Conservation (phyloP, 768 basidiomycete genomes). For the Termitomyces sp. region DNA sequence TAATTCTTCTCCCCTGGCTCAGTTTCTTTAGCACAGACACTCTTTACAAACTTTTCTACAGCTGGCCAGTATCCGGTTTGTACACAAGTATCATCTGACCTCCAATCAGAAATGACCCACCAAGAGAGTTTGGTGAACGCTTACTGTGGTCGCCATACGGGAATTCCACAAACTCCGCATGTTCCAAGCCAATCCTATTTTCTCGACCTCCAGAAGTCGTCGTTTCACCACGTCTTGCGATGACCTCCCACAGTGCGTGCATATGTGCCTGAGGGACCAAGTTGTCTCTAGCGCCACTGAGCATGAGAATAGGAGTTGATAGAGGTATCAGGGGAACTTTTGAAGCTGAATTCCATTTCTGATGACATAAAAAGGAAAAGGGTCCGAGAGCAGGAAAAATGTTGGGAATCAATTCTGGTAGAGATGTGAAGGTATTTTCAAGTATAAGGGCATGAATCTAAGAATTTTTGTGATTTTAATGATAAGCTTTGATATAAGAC, state of each 20-base stretch:
- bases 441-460: constrained; percentile 78
- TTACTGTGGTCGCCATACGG: constrained; percentile 50
- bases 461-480: background rate
- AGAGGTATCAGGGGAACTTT: constrained; percentile 50
- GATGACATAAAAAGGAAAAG: constrained; percentile 13
- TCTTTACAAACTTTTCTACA: constrained; percentile 43
- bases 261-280: constrained; percentile 76
- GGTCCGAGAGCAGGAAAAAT: constrained; percentile 34
- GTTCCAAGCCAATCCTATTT: constrained; percentile 44
- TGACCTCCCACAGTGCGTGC: constrained; percentile 63
- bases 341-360: constrained; percentile 11
- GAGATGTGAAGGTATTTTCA: constrained; percentile 91
- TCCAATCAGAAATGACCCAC: background rate
- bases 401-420: constrained; percentile 36
- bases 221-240: constrained; percentile 48
- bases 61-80: constrained; percentile 51
- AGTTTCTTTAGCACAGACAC: background rate
- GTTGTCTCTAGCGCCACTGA: constrained; percentile 70
- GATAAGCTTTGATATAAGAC: background rate
- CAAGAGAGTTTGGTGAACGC: constrained; percentile 7
- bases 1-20: background rate
- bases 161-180: constrained; percentile 53
- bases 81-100: constrained; percentile 48
- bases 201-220: constrained; percentile 30
- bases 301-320: constrained; percentile 71